These are phyloP conservation scores for Diaporthe citrichinensis DNA, from an alignment of 2,329 filamentous ascomycete species.

Conservation along the genomic window DNA sequence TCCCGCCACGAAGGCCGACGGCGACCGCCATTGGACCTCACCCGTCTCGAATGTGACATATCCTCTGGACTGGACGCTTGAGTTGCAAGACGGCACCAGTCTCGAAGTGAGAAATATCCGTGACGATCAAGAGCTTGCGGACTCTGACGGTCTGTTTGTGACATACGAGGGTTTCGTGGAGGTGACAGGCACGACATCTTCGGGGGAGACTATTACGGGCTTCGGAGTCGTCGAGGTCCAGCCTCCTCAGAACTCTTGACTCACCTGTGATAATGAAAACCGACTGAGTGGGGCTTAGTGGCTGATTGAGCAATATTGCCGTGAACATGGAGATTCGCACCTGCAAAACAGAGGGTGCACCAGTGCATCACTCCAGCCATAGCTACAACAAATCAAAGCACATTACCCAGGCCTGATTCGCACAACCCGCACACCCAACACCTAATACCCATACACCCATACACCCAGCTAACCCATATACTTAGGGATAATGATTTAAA, in stretches of 20 bases:
- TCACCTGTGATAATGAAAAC: neutral
- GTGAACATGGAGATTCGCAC: too few species aligned
- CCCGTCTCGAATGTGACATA: neutral
- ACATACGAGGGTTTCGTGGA: neutral
- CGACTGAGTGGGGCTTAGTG: neutral
- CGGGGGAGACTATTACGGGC: neutral
- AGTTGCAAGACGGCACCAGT: neutral
- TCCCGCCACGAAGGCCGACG: neutral
- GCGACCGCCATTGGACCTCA: neutral
- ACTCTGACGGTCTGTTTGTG: neutral
- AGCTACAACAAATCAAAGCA: too few species aligned
- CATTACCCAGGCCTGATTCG: too few species aligned
- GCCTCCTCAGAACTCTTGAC: neutral
- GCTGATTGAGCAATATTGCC: neutral
- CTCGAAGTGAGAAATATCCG: neutral
- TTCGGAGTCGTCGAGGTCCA: neutral
- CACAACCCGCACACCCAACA: too few species aligned
- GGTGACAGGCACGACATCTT: neutral
- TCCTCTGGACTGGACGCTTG: neutral
- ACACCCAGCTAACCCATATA: too few species aligned
- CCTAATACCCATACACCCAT: too few species aligned
- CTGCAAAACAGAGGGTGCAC: too few species aligned
- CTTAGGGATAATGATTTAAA: too few species aligned
- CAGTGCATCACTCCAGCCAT: too few species aligned
- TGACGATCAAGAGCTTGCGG: neutral